Evolutionary conservation across 352 stramenopile species (phyloP), one percentile per base, ranked within the genome.

Genomic region (Globisporangium okanoganense): DNA sequence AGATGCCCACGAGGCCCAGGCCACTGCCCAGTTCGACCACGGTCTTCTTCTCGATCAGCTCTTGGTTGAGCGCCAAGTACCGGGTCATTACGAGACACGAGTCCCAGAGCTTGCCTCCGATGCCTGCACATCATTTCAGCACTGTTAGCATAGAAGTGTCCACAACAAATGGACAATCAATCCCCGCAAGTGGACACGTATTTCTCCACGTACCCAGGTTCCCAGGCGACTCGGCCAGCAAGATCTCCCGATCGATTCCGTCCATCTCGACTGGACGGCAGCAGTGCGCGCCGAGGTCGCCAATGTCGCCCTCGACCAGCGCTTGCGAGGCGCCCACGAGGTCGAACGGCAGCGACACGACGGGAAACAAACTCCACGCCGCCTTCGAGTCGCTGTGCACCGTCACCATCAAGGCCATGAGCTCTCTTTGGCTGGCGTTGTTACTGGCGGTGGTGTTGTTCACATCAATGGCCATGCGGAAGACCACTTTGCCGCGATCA

Each of bases 31-130:
- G 69, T 56, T 94, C 84, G 13, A 94, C 66, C 16, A 88, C 82
- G 49, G 62, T 65, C 62, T 89, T 85, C 24, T 48, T 51, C 7
- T 55, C 35, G 12, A 85, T 40, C 52, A 91, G 20, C 10, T 78
- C 65, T 22, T 64, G 62, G 18, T 82, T 62, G 5, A 62, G 58
- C 20, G 72, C 58, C 22, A 94, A 53, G 64, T 90, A 92, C 20
- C 71, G 69, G 8, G 79, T 90, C 53, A 94, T 63, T 18, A 94
- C 78, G 29, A 94, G 70, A 24, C 81, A 88, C 53, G 82, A 92
- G 66, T 94, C 84, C 84, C 84, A 94, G 16, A 94, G 61, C 59
- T 94, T 94, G n/a, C 83, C 83, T 41, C 77, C 83, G 57, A 93
- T 93, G 24, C 83, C 77, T 86, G 54, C 44, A 27, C 25, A 45